A percentile compares a stretch with the other conserved stretches of the same genome.
phyloP scores from a whole-genome alignment of 83 land plant genomes.

The Picea abies region DNA sequence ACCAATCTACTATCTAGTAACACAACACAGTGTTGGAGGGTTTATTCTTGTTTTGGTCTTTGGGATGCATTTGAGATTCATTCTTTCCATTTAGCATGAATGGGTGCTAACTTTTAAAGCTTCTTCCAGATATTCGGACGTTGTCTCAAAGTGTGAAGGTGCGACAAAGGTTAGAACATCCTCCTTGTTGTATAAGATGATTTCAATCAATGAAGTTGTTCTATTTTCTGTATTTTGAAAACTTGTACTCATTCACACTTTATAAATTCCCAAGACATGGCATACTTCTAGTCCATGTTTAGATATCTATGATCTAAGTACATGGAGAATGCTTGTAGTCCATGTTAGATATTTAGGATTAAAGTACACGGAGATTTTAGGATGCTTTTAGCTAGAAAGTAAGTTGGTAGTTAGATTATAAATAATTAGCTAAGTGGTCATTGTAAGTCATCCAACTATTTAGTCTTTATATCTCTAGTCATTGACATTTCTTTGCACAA shows the following conservation, averaged over 20 bases:
- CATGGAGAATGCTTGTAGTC: not conserved
- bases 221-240: not conserved
- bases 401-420: not conserved
- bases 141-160: slow-evolving; percentile 56
- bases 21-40: not conserved
- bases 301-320: not conserved
- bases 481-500: not conserved
- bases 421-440: not conserved
- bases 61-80: not conserved
- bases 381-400: not conserved
- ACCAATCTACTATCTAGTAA: not conserved
- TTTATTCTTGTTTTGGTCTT: not conserved
- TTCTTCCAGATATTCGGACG: slow-evolving; percentile 41
- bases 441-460: not conserved
- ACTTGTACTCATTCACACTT: not conserved
- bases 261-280: not conserved
- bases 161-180: slow-evolving; percentile 57
- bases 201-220: not conserved
- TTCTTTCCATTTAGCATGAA: not conserved
- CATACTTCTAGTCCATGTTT: not conserved
- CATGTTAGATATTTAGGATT: not conserved
- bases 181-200: not conserved
- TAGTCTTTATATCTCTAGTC: not conserved
- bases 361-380: not conserved
- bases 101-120: not conserved